These are phyloP conservation scores for Penicillium fimorum DNA, from an alignment of 495 filamentous ascomycete species.

Conservation along the genomic window DNA sequence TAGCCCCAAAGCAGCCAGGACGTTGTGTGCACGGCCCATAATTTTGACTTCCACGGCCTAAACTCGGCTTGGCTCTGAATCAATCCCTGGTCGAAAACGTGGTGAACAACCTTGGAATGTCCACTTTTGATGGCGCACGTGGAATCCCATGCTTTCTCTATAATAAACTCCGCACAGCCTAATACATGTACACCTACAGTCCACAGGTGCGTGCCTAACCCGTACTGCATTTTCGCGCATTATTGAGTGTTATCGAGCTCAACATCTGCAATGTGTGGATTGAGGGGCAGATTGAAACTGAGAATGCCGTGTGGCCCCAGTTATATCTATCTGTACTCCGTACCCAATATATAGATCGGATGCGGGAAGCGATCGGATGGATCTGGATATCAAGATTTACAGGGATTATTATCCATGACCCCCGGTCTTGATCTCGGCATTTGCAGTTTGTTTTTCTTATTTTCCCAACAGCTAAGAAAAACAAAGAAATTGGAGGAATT, in stretches of 20 bases:
- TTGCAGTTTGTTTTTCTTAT: too few relatives aligned
- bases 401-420: neutral
- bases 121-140: neutral
- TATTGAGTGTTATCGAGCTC: neutral
- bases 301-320: neutral
- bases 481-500: neutral
- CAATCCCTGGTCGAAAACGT: neutral
- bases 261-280: neutral
- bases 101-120: too few relatives aligned
- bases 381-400: neutral
- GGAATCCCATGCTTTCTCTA: neutral
- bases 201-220: neutral
- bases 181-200: neutral
- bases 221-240: neutral
- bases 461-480: too few relatives aligned
- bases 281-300: neutral
- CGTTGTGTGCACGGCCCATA: slow-evolving; percentile 3
- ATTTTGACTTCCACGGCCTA: slow-evolving; percentile 1
- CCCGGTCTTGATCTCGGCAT: neutral
- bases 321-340: neutral
- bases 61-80: slow-evolving; percentile 4
- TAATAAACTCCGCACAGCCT: neutral
- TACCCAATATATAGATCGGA: neutral
- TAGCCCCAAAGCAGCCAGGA: slow-evolving; percentile 2
- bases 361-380: neutral